Base-by-base conservation (phyloP, 2,329 filamentous ascomycete genomes). In the Neoarthrinium moseri region DNA sequence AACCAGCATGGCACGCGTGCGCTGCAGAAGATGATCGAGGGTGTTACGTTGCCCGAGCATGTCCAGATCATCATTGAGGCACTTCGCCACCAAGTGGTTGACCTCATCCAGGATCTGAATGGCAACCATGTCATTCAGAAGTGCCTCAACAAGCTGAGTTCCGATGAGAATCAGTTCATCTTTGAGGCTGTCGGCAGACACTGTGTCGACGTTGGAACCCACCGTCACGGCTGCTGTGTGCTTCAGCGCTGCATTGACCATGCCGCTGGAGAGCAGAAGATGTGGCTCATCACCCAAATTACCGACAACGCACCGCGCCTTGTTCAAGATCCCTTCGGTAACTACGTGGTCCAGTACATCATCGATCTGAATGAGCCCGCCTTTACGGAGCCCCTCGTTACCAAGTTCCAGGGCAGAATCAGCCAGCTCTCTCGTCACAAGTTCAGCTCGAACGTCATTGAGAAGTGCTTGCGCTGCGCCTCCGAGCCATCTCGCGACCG, bases 71-170 rank as follows among this genome's bases (percentile, higher is more conserved):
- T 99, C 65, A 95, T 95, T 54, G 77, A 87, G 45, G 89, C 94
- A 12, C 79, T 99, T 41, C 81, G 85, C 52, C 79, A 84, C 63
- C 84, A 89, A 49, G 94, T 99, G 39, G 94, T 99, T 17, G 87
- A 94, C 57, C 80, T 99, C 45, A 96, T 99, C 51, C 91, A 99
- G 66, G 94, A 99, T 59, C 77, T 99, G 43, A 99, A 99, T 62
- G 94, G 94, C 66, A 99, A 99, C 61, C 94, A 99, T 61, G 94
- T 99, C 60, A 96, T 99, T 54, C 94, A 99, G 71, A 99, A 99
- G 72, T 99, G 94, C 61, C 80, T 99, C 44, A 99, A 97, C 72
- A 95, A 95, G 67, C 84, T 99, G 30, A 86, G 83, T 53, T 77
- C 90, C 2, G 72, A 80, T 40, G 88, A 97, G 65, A 89, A 91